phyloP scores from a whole-genome alignment of 805 yeast species.

The Yamadazyma sp. region DNA sequence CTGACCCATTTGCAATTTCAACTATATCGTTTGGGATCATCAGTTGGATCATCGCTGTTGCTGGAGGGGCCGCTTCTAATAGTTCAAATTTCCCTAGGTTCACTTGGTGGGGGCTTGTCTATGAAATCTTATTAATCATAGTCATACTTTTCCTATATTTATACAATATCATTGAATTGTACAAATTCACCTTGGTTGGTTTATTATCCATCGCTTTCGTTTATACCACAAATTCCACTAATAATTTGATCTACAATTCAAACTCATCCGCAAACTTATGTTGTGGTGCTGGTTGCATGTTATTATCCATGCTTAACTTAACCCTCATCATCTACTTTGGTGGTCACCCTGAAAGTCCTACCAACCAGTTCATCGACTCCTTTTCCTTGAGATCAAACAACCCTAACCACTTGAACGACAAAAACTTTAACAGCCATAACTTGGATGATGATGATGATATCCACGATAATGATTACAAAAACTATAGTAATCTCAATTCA shows the following conservation, averaged over 20 bases:
- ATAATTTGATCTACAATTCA: constrained; percentile 66
- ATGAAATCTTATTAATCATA: constrained; percentile 60
- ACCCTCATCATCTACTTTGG: constrained; percentile 90
- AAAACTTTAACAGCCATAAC: constrained; percentile 14
- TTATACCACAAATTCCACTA: constrained; percentile 82
- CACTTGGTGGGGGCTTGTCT: constrained; percentile 96
- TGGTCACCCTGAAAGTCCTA: constrained; percentile 83
- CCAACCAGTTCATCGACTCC: constrained; percentile 81
- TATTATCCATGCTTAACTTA: constrained; percentile 76
- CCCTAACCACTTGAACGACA: constrained; percentile 33
- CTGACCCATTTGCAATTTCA: constrained; percentile 87
- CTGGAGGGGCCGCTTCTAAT: constrained; percentile 62
- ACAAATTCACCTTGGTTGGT: constrained; percentile 58
- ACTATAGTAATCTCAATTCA: constrained; percentile 1
- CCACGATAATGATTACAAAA: constrained; percentile 15
- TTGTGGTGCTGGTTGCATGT: constrained; percentile 88
- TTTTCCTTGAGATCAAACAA: constrained; percentile 55
- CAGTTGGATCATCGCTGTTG: constrained; percentile 87
- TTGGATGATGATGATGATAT: constrained; percentile 22
- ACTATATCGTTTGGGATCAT: constrained; percentile 70
- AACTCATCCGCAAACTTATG: constrained; percentile 67
- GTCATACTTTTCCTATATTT: constrained; percentile 50
- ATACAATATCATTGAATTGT: constrained; percentile 63
- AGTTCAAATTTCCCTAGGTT: constrained; percentile 63
- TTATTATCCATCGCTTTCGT: constrained; percentile 69